These are phyloP conservation scores for Hymenoscyphus scutula DNA, from an alignment of 2,329 filamentous ascomycete genomes.

Conservation along the genomic window DNA sequence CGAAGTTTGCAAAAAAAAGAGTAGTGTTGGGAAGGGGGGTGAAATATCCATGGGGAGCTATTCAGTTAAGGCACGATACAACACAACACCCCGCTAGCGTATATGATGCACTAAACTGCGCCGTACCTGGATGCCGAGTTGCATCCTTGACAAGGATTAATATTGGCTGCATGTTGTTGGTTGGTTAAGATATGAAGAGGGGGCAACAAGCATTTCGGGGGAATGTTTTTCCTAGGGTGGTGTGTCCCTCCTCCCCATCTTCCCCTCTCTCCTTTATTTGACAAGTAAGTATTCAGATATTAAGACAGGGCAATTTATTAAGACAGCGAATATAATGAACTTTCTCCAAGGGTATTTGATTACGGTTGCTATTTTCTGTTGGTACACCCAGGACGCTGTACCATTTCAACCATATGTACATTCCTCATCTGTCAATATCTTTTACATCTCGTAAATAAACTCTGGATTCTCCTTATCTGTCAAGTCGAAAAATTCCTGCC, in stretches of 20 bases:
- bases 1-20: background rate
- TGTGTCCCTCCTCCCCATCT: no score
- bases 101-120: background rate
- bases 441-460: conserved; percentile 29
- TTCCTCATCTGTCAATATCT: background rate
- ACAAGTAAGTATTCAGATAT: no score
- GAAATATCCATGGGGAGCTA: background rate
- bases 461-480: conserved; percentile 36
- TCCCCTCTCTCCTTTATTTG: no score
- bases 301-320: no score
- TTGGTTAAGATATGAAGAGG: background rate
- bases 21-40: background rate
- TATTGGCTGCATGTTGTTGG: background rate
- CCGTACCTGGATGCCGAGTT: background rate
- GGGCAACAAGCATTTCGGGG: no score
- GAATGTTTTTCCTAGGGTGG: no score
- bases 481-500: conserved; percentile 36
- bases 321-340: no score
- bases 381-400: no score
- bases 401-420: no score
- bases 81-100: background rate
- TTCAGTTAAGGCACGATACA: background rate
- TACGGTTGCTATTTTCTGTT: no score
- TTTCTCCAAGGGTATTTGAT: no score
- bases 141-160: background rate